Evolutionary conservation across 2,329 filamentous ascomycete species (phyloP).

Genomic region (Capronia americana): DNA sequence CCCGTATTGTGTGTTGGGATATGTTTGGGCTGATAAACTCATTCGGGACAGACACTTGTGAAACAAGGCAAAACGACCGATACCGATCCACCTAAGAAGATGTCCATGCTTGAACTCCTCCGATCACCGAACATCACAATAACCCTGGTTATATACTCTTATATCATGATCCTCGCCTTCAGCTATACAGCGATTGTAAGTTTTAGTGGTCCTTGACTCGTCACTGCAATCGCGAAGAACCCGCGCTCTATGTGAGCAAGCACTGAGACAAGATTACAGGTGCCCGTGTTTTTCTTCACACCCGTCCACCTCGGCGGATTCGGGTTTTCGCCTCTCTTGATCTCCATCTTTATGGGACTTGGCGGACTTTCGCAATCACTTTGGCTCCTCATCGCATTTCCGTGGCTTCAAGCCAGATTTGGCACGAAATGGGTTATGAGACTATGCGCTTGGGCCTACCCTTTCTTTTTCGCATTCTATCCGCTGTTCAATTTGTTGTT

Average conservation of each 20-base stretch:
- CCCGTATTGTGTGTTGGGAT: not conserved
- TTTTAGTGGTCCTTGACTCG: not conserved
- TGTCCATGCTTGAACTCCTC: conserved; percentile 63
- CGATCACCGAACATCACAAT: conserved; percentile 68
- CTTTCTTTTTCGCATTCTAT: conserved; percentile 64
- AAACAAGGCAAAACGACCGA: conserved; percentile 14
- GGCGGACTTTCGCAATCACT: conserved; percentile 70
- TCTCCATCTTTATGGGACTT: conserved; percentile 69
- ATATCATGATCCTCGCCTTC: conserved; percentile 72
- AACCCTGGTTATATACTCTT: conserved; percentile 70
- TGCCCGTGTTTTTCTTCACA: conserved; percentile 73
- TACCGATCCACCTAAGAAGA: conserved; percentile 34
- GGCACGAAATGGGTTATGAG: conserved; percentile 72
- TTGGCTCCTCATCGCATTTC: conserved; percentile 76
- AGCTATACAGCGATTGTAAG: conserved; percentile 69
- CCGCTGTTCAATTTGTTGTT: conserved; percentile 66
- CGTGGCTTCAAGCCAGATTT: conserved; percentile 67
- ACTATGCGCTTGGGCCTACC: conserved; percentile 64
- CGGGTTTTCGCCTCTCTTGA: conserved; percentile 66
- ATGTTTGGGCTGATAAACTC: not conserved
- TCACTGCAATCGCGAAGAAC: not conserved
- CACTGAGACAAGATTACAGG: not conserved
- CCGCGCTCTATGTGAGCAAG: not conserved
- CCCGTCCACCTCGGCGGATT: conserved; percentile 68
- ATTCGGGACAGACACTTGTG: conserved; percentile 24